Evolutionary conservation across 345 rosid species (phyloP).

Genomic region (Boechera stricta): DNA sequence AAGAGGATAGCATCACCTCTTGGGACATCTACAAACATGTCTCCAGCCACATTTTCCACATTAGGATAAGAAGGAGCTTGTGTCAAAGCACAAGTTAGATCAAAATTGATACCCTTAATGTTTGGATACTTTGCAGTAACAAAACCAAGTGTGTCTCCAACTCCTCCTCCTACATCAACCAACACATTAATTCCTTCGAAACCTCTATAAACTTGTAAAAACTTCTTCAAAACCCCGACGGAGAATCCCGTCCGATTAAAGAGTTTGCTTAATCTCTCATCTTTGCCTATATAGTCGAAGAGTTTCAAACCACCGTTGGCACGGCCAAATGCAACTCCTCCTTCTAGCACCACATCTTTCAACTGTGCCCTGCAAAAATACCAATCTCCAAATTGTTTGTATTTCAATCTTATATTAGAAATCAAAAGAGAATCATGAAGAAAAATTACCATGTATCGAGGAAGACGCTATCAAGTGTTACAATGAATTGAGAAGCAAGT

Average conservation of each 20-base stretch:
- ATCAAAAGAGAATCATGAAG: background rate
- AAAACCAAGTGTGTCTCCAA: slow-evolving; percentile 27
- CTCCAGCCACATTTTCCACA: slow-evolving; percentile 45
- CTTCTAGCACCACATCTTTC: slow-evolving; percentile 39
- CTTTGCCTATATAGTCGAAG: slow-evolving; percentile 33
- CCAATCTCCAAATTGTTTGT: background rate
- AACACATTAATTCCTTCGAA: slow-evolving; percentile 34
- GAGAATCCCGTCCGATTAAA: slow-evolving; percentile 39
- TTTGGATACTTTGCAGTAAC: slow-evolving; percentile 34
- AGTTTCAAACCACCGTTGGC: slow-evolving; percentile 33
- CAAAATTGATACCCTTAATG: slow-evolving; percentile 43
- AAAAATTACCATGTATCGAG: slow-evolving; percentile 33
- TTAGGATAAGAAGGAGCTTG: slow-evolving; percentile 43
- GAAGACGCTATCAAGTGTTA: slow-evolving; percentile 31
- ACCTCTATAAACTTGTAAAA: slow-evolving; percentile 35
- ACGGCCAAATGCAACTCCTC: slow-evolving; percentile 39
- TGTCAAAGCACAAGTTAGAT: slow-evolving; percentile 41
- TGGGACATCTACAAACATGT: slow-evolving; percentile 51
- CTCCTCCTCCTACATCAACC: slow-evolving; percentile 47
- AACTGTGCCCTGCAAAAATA: slow-evolving; percentile 27
- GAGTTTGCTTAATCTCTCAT: slow-evolving; percentile 40
- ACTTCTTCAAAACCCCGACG: slow-evolving; percentile 9
- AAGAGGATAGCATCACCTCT: slow-evolving; percentile 53
- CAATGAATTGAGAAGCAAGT: slow-evolving; percentile 35
- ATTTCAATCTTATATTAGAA: background rate